Evolutionary conservation across 306 rosid species (phyloP), one percentile per base, ranked within the genome.

Genomic region (Quercus glauca): DNA sequence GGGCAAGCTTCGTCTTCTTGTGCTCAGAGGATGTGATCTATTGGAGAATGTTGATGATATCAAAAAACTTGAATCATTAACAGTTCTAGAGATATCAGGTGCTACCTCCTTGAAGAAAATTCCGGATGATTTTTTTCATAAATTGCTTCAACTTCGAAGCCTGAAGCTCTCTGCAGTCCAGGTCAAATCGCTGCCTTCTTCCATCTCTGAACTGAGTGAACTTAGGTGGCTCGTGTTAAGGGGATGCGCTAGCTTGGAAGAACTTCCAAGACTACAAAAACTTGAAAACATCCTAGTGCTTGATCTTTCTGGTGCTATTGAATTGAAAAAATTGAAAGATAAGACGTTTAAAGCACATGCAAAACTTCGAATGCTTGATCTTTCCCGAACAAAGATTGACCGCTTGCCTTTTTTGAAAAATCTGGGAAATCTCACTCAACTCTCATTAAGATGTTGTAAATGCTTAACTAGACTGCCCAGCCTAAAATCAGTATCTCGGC

Each of bases 291-390:
- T 86, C 18, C 23, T 58, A 79, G 69, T 82, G 57, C 68, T 86
- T 82, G 89, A 86, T 86, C 84, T 86, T 59, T 80, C 84, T 58
- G 84, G 86, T 76, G 79, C 86, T 53, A 60, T 37, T 45, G 73
- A 77, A 28, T 74, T 86, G 68, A 57, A 0, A 20, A 73, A 6
- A 23, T 12, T 86, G 37, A 23, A 3, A 60, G 84, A 76, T 68
- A 76, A 79, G 19, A 15, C 31, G 43, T 67, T 79, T 13, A 3
- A 37, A 2, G 1, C 18, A 5, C 83, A 82, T 26, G 2, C 28
- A 58, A 57, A 76, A 7, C 78, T 86, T 55, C 78, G 68, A 17
- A 49, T 41, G 61, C 10, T 86, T 28, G 82, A 86, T 26, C 71
- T 86, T 73, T 79, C 89, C 20, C 20, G 69, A 67, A 79, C 89